Conservation (phyloP, 345 rosid species). For the Citrus australasica region DNA sequence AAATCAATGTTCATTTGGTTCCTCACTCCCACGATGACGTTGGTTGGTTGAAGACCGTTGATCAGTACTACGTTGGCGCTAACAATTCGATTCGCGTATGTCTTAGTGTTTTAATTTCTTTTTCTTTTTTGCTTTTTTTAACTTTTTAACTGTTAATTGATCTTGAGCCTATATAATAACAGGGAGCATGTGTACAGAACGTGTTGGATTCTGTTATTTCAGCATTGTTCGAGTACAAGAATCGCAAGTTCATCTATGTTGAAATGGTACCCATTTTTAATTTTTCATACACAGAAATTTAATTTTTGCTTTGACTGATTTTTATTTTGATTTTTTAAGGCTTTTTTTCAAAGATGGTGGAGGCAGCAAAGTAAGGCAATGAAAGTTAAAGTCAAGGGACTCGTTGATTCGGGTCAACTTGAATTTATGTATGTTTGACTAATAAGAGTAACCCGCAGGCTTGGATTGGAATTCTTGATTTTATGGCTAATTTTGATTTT, state of each 20-base stretch:
- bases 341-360: slow-evolving; percentile 97
- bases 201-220: slow-evolving; percentile 86
- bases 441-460: neutral
- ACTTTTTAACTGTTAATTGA: too few species aligned
- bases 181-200: slow-evolving; percentile 96
- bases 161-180: neutral
- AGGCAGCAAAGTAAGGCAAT: slow-evolving; percentile 78
- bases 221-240: slow-evolving; percentile 71
- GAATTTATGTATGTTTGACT: slow-evolving; percentile 70
- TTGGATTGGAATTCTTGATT: neutral
- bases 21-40: slow-evolving; percentile 97
- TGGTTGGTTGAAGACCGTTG: slow-evolving; percentile 97
- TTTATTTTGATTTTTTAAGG: slow-evolving; percentile 34
- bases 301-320: slow-evolving; percentile 1
- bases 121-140: neutral
- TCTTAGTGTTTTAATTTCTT: neutral
- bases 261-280: slow-evolving; percentile 48
- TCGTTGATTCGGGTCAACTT: slow-evolving; percentile 80
- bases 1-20: slow-evolving; percentile 86
- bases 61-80: slow-evolving; percentile 87
- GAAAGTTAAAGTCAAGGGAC: slow-evolving; percentile 73
- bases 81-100: slow-evolving; percentile 85
- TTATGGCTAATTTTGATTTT: neutral
- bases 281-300: neutral
- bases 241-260: slow-evolving; percentile 88